Base-by-base conservation (phyloP, 2,329 filamentous ascomycete species). In the Nemania serpens region DNA sequence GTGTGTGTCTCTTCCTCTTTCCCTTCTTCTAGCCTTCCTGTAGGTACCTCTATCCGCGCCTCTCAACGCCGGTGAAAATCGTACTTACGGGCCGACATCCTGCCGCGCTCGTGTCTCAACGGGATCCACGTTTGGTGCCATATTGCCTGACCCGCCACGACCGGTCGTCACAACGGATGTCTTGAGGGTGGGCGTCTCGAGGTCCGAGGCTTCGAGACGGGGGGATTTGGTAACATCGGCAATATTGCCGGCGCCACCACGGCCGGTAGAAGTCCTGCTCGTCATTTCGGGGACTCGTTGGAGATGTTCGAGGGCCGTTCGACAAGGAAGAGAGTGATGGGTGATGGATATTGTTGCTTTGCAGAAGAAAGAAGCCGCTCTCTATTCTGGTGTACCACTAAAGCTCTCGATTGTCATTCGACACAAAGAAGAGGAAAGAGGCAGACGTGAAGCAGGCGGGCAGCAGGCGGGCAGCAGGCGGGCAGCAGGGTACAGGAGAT, bases 71-170 rank as follows among this genome's bases (percentile, higher is more conserved):
- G 29, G 48, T 41, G 37, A 13, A 43, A 49, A 33, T 34, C 29
- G 9, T 52, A 80, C 84, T 73, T 77, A 88, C 85, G 86, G 85
- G 61, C 88, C 86, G 62, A 97, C 91, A 70, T 97, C 93, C 76
- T 98, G 94, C 43, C 88, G 88, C 56, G 86, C 82, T 65, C 93
- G 89, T 37, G 93, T 91, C 73, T 91, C 86, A 43, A 81, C 78
- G 3, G 88, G 86, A 69, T 95, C 89, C 64, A 86, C 86, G 73
- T 89, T 88, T 68, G 78, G 80, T 49, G 90, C 87, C 89, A 97
- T 96, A 80, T 96, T 97, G 62, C 93, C 93, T 4, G 85, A 88
- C 63, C 93, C 93, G 58, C 93, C 93, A 53, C 93, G 90, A 58
- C 93, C 93, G 2, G 93, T 97, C 18, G 93, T 97, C 73, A 94